These are phyloP conservation scores for Russula sp. DNA, from an alignment of 768 basidiomycete species.

Conservation along the genomic window DNA sequence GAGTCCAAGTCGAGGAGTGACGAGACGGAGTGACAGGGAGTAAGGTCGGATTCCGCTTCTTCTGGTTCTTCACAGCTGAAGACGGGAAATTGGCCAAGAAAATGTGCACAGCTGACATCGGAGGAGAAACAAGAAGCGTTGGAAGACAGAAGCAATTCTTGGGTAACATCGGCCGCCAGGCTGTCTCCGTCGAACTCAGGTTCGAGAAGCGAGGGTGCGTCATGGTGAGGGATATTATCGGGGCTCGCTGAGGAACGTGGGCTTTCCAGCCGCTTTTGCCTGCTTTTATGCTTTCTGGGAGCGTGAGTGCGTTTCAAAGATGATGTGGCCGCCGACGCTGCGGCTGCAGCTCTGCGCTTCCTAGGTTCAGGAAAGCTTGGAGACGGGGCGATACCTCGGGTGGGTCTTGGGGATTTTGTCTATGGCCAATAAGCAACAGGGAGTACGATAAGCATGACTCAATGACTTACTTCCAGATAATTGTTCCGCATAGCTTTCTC, in stretches of 20 bases:
- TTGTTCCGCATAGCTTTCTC: constrained; percentile 23
- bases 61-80: not conserved
- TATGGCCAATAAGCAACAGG: not conserved
- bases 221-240: not conserved
- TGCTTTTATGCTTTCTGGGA: constrained; percentile 11
- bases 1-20: constrained; percentile 25
- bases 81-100: constrained; percentile 9
- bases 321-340: constrained; percentile 1
- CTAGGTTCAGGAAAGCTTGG: constrained; percentile 8
- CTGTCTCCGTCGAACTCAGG: constrained; percentile 5
- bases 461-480: constrained; percentile 16
- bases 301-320: constrained; percentile 7
- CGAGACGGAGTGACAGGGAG: constrained; percentile 16
- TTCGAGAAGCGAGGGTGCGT: not conserved
- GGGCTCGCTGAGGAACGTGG: not conserved
- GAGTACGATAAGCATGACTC: not conserved
- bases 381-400: constrained; percentile 4
- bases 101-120: constrained; percentile 1
- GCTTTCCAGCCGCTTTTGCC: constrained; percentile 3
- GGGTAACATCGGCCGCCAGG: not conserved
- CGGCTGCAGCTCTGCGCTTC: constrained; percentile 20
- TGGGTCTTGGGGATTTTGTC: constrained; percentile 11
- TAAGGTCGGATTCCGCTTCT: constrained; percentile 1
- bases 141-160: not conserved
- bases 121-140: not conserved